Base-by-base conservation (phyloP, 345 rosid genomes). In the Pugionium dolabratum region DNA sequence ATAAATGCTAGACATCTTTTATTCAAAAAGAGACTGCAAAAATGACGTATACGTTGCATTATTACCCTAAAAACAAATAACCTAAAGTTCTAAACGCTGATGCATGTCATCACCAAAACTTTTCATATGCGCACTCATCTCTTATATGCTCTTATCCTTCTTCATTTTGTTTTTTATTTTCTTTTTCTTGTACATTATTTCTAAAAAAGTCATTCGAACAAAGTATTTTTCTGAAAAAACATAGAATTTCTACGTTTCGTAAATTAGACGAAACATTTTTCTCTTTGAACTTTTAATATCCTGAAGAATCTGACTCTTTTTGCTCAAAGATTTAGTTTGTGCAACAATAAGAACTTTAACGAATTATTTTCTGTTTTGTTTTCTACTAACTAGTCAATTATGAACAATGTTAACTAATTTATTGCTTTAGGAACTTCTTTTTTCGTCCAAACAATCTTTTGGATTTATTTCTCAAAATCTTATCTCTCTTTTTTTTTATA, bases 1-100 rank as follows among this genome's bases (percentile, higher is more conserved):
- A 64, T 71, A 41, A 71, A 71, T 64, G 70, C 59, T 63, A 41
- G 27, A 34, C 45, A 64, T 72, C 41, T 37, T 64, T 62, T 18
- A 18, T 40, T 56, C 59, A 71, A 64, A 64, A 64, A 56, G 65
- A 57, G 70, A 64, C 45, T 41, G 54, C 47, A 53, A 43, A 69
- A 51, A 51, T 69, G 67, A 60, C 54, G 32, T 29, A 51, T 69
- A 27, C 49, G 51, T 6, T 44, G 27, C 63, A 45, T 62, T 54
- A 70, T 62, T 62, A 54, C 49, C 29, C 57, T 45, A 42, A 41
- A 59, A 37, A 48, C 40, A 49, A 57, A 43, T 35, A 5, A 52
- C n/a, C n/a, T n/a, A n/a, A n/a, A n/a, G n/a, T n/a, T 60, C 60
- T 60, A 43, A 43, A 52, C 54, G 54, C 60, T 34, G 34, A 45